These are phyloP conservation scores for Neonectria faginata DNA, from an alignment of 2,329 filamentous ascomycete genomes.

Conservation along the genomic window DNA sequence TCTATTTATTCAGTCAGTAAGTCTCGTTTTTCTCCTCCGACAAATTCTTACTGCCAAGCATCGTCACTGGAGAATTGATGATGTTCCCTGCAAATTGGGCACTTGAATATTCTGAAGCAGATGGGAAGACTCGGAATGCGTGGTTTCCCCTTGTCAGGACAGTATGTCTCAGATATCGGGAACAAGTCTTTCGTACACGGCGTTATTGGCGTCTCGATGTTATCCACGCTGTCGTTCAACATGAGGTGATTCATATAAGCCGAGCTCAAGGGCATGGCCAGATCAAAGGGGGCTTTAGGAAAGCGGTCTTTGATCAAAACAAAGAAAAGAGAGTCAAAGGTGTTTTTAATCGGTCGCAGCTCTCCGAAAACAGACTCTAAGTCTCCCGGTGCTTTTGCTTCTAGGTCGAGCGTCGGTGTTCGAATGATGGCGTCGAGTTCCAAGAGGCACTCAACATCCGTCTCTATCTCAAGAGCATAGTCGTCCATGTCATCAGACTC, in stretches of 20 bases:
- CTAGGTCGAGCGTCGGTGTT: not conserved
- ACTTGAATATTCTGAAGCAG: not conserved
- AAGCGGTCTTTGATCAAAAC: not conserved
- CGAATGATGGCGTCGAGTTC: not conserved
- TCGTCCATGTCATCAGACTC: not conserved
- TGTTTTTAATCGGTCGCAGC: not conserved
- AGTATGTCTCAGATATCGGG: not conserved
- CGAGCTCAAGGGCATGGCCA: not conserved
- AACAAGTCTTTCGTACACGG: too few relatives aligned
- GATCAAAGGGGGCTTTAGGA: not conserved
- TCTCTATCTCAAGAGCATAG: not conserved
- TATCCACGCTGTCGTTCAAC: too few relatives aligned
- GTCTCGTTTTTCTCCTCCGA: not conserved
- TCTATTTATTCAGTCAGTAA: not conserved
- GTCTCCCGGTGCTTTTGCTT: not conserved
- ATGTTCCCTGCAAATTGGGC: not conserved
- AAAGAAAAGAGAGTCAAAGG: not conserved
- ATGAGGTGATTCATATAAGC: not conserved
- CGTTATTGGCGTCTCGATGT: too few relatives aligned
- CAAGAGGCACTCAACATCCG: not conserved
- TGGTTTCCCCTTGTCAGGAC: not conserved
- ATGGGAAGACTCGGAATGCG: not conserved
- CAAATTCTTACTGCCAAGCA: not conserved
- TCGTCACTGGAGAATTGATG: not conserved
- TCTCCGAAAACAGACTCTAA: not conserved